A percentile compares a stretch with the other conserved stretches of the same genome.
phyloP scores from a whole-genome alignment of 2,329 filamentous ascomycete genomes.

The Chaetomium strumarium region DNA sequence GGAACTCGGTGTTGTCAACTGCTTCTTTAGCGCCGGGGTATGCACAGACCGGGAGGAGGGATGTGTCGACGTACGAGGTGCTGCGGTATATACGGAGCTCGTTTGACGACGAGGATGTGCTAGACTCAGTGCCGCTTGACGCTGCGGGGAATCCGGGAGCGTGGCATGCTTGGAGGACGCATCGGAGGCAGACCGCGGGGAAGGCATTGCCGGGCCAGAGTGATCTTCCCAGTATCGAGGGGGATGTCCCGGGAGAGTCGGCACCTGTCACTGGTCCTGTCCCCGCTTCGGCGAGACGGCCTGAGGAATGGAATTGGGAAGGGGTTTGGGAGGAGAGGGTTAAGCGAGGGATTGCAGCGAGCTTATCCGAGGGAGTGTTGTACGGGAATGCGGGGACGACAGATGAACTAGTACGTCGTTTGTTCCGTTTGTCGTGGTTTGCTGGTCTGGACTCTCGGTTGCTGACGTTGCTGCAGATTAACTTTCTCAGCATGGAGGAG shows the following conservation, averaged over 20 bases:
- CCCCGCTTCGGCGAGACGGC: conserved; percentile 39
- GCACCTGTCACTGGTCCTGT: neutral
- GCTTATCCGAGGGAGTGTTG: conserved; percentile 71
- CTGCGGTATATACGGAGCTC: conserved; percentile 75
- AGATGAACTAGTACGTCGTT: conserved; percentile 66
- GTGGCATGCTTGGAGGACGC: conserved; percentile 86
- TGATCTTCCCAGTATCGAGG: neutral
- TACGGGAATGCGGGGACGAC: conserved; percentile 59
- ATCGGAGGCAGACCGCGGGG: conserved; percentile 43
- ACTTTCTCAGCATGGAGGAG: conserved; percentile 60
- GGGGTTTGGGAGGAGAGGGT: conserved; percentile 93
- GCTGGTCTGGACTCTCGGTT: neutral
- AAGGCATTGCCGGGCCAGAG: conserved; percentile 22
- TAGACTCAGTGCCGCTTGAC: conserved; percentile 74
- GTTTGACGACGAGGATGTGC: conserved; percentile 69
- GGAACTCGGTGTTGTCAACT: conserved; percentile 17
- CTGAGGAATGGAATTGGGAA: conserved; percentile 95
- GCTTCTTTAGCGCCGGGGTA: conserved; percentile 31
- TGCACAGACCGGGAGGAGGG: conserved; percentile 33
- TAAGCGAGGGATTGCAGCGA: conserved; percentile 68
- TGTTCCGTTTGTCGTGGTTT: neutral
- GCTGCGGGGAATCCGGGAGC: conserved; percentile 85
- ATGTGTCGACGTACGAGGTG: conserved; percentile 57
- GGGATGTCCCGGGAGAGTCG: neutral
- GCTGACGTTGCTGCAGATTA: conserved; percentile 45